Evolutionary conservation across 2,329 filamentous ascomycete species (phyloP), one percentile per base, ranked within the genome.

Genomic region (Penicillium polonicum): DNA sequence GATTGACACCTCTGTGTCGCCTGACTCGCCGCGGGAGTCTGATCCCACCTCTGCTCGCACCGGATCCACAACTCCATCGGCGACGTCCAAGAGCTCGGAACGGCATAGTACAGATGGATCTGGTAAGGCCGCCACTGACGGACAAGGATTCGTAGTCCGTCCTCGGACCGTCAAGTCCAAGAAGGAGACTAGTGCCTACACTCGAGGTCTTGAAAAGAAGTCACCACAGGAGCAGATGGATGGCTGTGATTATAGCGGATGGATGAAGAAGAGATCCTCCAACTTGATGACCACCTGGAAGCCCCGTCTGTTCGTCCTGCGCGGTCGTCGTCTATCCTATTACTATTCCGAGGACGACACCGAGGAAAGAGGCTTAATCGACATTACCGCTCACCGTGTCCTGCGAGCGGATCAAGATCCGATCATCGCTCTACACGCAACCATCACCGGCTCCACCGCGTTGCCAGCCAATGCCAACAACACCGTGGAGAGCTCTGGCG

Each of bases 251-350:
- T 97, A 96, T 73, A 93, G 88, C 68, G 94, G 94, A 1, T 99
- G 94, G 94, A 99, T 99, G 94, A 97, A 94, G 81, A 99, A 99
- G 83, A 92, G 95, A 76, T 96, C 91, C 59, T 93, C 91, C 1
- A 94, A 93, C 69, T 81, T 97, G 35, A 96, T 99, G 88, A 92
- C 92, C 2, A 96, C 92, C 2, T 99, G 94, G 94, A 99, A 97
- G 71, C 90, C 92, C 13, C 88, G 94, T 13, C 82, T 97, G n/a
- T 99, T 99, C 70, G 88, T 99, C 8, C 85, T 99, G 57, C 92
- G 92, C 69, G 94, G 94, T 31, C 87, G 93, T 52, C 88, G 94
- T 5, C 80, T 99, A 31, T 92, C 92, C 0, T 99, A 99, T 78
- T 99, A 96, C 77, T 99, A 99, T 73, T 90, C 90, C 0, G 93